A percentile compares a stretch with the other conserved stretches of the same genome.
These are phyloP conservation scores for Tilletia caries DNA, from an alignment of 1,284 basidiomycete genomes.

Conservation along the genomic window DNA sequence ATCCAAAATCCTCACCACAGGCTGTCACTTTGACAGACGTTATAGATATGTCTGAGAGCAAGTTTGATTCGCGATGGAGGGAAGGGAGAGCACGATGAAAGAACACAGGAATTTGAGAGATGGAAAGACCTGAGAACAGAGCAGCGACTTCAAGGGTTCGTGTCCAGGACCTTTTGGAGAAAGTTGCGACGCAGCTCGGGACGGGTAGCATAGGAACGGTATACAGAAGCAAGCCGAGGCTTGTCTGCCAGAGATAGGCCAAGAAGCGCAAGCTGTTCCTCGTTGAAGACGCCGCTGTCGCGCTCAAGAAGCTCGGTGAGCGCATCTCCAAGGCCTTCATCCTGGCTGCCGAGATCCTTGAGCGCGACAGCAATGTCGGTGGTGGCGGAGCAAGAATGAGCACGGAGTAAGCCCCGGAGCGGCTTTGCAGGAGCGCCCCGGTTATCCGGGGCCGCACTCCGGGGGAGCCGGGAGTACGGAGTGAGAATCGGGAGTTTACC, in stretches of 20 bases:
- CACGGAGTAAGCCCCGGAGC: too few species aligned
- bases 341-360: neutral
- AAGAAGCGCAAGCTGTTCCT: neutral
- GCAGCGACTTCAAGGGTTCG: too few species aligned
- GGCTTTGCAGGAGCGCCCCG: too few species aligned
- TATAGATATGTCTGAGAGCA: too few species aligned
- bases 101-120: too few species aligned
- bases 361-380: neutral
- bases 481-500: too few species aligned
- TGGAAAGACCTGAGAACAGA: too few species aligned
- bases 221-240: neutral
- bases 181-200: neutral
- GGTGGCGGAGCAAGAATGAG: too few species aligned
- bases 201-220: neutral
- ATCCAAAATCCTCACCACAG: neutral
- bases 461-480: too few species aligned
- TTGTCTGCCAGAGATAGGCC: neutral
- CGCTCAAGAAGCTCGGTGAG: neutral
- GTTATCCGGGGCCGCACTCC: too few species aligned
- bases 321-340: neutral
- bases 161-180: neutral
- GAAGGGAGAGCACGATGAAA: too few species aligned
- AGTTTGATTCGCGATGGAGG: too few species aligned
- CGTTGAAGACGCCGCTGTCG: neutral
- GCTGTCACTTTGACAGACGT: neutral